Base-by-base conservation (phyloP, 495 filamentous ascomycete genomes). In the Talaromyces adpressus region DNA sequence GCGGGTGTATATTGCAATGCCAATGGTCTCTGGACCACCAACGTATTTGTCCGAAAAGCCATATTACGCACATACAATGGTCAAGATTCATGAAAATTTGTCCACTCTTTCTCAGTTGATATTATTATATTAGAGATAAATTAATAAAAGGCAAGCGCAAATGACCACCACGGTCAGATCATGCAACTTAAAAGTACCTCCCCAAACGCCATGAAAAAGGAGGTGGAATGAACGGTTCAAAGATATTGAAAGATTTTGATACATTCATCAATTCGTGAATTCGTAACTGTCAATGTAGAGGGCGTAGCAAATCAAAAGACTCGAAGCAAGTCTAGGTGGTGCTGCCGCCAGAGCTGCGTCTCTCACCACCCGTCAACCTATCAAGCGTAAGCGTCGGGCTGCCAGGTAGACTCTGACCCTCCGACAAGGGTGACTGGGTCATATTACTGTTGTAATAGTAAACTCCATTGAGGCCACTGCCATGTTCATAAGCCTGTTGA, bases 361-460 rank as follows among this genome's bases (percentile, higher is more conserved):
- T 58, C 30, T 58, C 56, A 23, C 25, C 49, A 45, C 14, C 20
- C 6, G 16, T 57, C 25, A 47, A 49, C 11, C 12, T 23, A 22
- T 36, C 34, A 27, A 66, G 47, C 11, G 68, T 65, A 45, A 73
- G 22, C 11, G 71, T 73, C 18, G 67, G 71, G 34, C 65, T 70
- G 23, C 49, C 61, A 12, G 30, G 56, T 11, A 54, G 34, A 62
- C 59, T 65, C 16, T 45, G 20, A 7, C 29, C 49, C 7, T 64
- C 62, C 6, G 56, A 52, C 30, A 59, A 59, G 20, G 83, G 81
- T 29, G 68, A 75, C 41, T 65, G 61, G 57, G 73, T 56, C 51
- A 77, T 79, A 65, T 72, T 71, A 49, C 64, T 62, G 25, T 71
- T 69, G 8, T 72, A 69, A 25, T 59, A 59, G 16, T 59, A 57